Conservation (phyloP, 768 basidiomycete genomes). For the Termitomyces sp. region DNA sequence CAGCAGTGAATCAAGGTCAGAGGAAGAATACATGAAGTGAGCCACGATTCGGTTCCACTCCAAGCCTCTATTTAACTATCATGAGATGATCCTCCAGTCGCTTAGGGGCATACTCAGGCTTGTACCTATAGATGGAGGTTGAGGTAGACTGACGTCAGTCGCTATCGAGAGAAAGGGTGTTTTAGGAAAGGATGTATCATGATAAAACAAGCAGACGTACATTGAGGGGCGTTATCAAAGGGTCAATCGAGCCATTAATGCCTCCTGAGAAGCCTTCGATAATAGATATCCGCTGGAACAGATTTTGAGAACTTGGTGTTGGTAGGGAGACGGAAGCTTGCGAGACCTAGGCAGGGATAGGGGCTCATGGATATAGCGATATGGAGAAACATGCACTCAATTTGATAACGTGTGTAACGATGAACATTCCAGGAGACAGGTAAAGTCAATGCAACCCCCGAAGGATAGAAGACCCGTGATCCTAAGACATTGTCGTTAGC, state of each 20-base stretch:
- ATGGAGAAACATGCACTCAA: neutral
- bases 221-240: constrained; percentile 7
- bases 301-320: constrained; percentile 3
- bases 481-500: too few relatives aligned
- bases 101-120: constrained; percentile 4
- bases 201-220: constrained; percentile 3
- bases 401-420: neutral
- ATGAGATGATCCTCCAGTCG: neutral
- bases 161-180: constrained; percentile 2
- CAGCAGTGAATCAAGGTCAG: constrained; percentile 4
- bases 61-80: constrained; percentile 2
- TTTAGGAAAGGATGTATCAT: constrained; percentile 2
- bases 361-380: neutral
- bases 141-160: constrained; percentile 6
- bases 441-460: neutral
- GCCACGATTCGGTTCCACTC: neutral
- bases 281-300: constrained; percentile 3
- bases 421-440: neutral
- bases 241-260: constrained; percentile 7
- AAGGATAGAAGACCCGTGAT: neutral
- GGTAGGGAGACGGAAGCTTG: constrained; percentile 3
- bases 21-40: constrained; percentile 17
- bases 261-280: constrained; percentile 10
- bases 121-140: constrained; percentile 1
- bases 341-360: neutral